Conservation (phyloP, 768 basidiomycete species). For the Lentinula guzmanii region DNA sequence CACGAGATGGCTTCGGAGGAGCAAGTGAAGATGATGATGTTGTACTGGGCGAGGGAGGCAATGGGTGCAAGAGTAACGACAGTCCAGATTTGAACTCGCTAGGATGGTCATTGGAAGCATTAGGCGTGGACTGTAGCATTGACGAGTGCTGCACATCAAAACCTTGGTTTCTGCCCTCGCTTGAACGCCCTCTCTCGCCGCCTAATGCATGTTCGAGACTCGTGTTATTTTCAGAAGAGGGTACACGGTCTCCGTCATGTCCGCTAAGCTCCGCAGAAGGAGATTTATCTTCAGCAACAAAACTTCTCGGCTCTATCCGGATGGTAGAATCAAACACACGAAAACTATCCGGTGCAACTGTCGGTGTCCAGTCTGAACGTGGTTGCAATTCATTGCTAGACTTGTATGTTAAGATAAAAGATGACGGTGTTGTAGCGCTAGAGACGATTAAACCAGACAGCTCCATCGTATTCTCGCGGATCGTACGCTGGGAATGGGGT, state of each 20-base stretch:
- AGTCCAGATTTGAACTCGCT: slow-evolving; percentile 3
- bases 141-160: not conserved
- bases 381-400: not conserved
- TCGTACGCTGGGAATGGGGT: slow-evolving; percentile 56
- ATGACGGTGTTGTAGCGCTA: slow-evolving; percentile 15
- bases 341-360: not conserved
- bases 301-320: slow-evolving; percentile 1
- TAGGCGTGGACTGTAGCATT: not conserved
- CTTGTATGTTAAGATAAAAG: slow-evolving; percentile 2
- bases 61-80: slow-evolving; percentile 10
- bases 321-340: not conserved
- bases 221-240: not conserved
- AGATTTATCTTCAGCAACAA: not conserved
- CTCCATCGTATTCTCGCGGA: slow-evolving; percentile 61
- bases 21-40: slow-evolving; percentile 6
- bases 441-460: slow-evolving; percentile 48
- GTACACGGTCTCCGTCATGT: not conserved
- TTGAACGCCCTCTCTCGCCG: not conserved
- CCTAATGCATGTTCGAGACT: not conserved
- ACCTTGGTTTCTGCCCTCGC: not conserved
- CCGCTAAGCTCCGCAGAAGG: not conserved
- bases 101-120: not conserved
- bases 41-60: slow-evolving; percentile 6
- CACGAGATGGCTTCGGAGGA: slow-evolving; percentile 7
- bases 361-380: not conserved